Evolutionary conservation across 495 filamentous ascomycete species (phyloP), one percentile per base, ranked within the genome.

Genomic region (Penicillium samsonianum): DNA sequence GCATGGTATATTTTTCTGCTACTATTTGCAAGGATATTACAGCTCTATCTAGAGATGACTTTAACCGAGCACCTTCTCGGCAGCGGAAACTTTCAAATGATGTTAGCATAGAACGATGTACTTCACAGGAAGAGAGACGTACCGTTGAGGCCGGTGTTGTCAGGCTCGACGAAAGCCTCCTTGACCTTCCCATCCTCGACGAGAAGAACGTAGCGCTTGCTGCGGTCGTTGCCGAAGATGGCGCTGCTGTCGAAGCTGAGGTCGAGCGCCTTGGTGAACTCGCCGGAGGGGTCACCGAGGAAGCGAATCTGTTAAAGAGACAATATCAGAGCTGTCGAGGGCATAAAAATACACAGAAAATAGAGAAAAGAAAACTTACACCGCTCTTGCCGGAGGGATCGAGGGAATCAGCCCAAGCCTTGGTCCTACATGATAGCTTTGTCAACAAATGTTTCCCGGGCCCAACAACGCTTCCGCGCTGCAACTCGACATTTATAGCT

Each of bases 71-170:
- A 92, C 88, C 58, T 91, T 87, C 50, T 90, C 87, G 44, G 87
- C 89, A 50, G 88, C 71, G 26, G 86, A 87, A 40, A 86, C 86
- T 88, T 62, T 57, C 50, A 11, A 23, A 23, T 56, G 10, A 26
- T 49, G 57, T 70, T 59, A 67, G 67, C 47, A 45, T 46, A 28
- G 16, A 40, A 43, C 53, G 7, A 50, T 41, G 8, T 12, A 23
- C 2, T 23, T 43, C 43, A 51, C 51, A 47, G 28, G n/a, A 47
- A 22, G 31, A 43, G 41, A 50, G 25, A 65, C 82, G 70, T 73
- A 94, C 91, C 89, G 58, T 88, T 81, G 12, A 94, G 80, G 33
- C 94, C 91, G 33, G 91, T 95, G 75, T 93, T 97, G 74, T 98
- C 93, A 19, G 92, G 91, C 79, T 98, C 94, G 41, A 96, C 81